Evolutionary conservation across 495 filamentous ascomycete genomes (phyloP), one percentile per base, ranked within the genome.

Genomic region (Saxophila tyrrhenica): DNA sequence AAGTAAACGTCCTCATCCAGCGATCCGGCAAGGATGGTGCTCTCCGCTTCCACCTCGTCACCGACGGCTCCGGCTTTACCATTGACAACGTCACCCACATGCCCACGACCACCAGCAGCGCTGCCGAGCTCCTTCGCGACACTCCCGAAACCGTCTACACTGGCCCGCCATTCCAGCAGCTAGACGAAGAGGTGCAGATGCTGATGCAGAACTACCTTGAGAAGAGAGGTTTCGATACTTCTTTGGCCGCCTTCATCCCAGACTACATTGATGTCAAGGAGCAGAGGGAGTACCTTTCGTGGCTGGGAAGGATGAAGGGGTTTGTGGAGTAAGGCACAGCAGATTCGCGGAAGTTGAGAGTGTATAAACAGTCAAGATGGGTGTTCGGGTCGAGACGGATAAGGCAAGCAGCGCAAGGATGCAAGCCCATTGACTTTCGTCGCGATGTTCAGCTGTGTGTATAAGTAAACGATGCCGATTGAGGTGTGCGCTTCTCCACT

Each of bases 251-350:
- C 58, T 95, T 95, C 71, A 80, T 94, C 48, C 89, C 89, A 49
- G 91, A 97, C 66, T 99, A 95, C 73, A 91, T 97, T 65, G 87
- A 96, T 69, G 82, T 85, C 71, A 99, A 99, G 82, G 92, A 99
- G 80, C 91, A 99, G 81, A 87, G 82, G 78, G 92, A 99, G 77
- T 99, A 99, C 70, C 67, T 91, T 41, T 73, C 75, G 56, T 99
- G 92, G 92, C 74, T 99, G 67, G 80, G 83, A 1, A 42, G 59
- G 25, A 54, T 62, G 55, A 57, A 51, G 51, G 38, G 22, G 24
- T 62, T 62, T 39, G 59, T 62, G 45, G 59, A 62, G 54, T 62
- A 62, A 54, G 49, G 32, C n/a, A n/a, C n/a, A n/a, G n/a, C n/a
- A n/a, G n/a, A 24, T 44, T 35, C 7, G 29, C 5, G 29, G 5